Conservation (phyloP, 2,329 filamentous ascomycete species). For the Chaetomium sp. region DNA sequence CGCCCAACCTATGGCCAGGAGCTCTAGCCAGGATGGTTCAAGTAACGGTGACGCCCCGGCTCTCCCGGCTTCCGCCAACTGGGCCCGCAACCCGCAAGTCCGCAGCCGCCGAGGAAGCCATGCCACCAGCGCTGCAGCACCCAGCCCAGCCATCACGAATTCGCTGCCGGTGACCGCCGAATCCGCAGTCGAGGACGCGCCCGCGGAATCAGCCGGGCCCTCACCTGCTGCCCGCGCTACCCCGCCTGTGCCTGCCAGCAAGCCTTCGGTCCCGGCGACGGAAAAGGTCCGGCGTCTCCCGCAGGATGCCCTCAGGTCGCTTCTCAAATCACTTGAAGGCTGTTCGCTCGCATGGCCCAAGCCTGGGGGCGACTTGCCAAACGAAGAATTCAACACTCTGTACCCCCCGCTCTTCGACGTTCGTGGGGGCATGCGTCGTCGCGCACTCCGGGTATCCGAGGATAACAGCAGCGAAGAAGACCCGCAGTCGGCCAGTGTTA, state of each 20-base stretch:
- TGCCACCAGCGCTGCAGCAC: conserved; percentile 71
- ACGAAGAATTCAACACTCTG: conserved; percentile 11
- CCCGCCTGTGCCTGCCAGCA: not conserved
- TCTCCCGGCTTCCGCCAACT: conserved; percentile 88
- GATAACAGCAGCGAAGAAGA: conserved; percentile 43
- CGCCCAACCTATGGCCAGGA: conserved; percentile 63
- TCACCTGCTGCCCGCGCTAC: conserved; percentile 4
- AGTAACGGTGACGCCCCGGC: conserved; percentile 76
- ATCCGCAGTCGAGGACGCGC: conserved; percentile 33
- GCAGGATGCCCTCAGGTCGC: conserved; percentile 26
- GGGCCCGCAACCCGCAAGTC: conserved; percentile 68
- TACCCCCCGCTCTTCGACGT: conserved; percentile 76
- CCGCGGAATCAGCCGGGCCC: conserved; percentile 17
- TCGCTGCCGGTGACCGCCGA: conserved; percentile 50
- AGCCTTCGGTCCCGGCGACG: not conserved
- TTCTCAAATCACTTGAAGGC: conserved; percentile 34
- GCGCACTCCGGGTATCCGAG: conserved; percentile 69
- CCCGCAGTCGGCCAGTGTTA: conserved; percentile 39
- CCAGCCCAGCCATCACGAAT: conserved; percentile 70
- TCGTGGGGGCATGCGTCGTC: conserved; percentile 73
- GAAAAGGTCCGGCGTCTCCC: conserved; percentile 11
- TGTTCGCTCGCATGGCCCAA: conserved; percentile 31
- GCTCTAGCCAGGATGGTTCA: conserved; percentile 71
- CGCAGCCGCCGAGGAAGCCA: conserved; percentile 68
- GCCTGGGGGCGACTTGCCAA: conserved; percentile 10